Base-by-base conservation (phyloP, 1,284 basidiomycete species). In the Naganishia albida region DNA sequence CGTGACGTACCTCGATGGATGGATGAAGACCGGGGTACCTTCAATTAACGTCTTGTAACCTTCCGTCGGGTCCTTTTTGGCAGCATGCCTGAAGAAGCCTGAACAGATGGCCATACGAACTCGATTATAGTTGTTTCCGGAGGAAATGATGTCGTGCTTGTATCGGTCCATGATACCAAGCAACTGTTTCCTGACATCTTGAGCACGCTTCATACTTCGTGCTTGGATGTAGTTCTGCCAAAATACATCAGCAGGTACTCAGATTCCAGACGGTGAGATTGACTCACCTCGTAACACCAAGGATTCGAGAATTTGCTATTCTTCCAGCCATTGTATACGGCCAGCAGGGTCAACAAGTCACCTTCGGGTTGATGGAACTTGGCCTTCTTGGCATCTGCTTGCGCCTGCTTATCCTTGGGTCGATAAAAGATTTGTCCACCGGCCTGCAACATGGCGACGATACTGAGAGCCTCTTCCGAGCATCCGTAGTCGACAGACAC, bases 101-200 rank as follows among this genome's bases (percentile, higher is more conserved):
- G 56, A 46, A 44, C 54, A 44, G 67, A 99, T 98, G 4, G 96
- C 94, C 75, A 90, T 88, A 50, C 95, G 89, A 3, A 99, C 91
- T 15, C 86, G 85, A 77, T 96, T 97, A 81, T 88, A 98, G 77
- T 99, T 93, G 71, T 86, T 87, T 26, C 94, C 94, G 18, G 72
- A 88, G 8, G 90, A 93, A 26, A 93, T 76, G 68, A 99, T 90
- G 72, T 98, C 94, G 77, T 98, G 94, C 75, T 95, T 96, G 79
- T 98, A 97, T 65, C 96, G 84, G 76, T 99, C 95, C 95, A 99
- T 99, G 77, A 99, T 99, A 67, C 95, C 95, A 51, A 98, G 83
- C 64, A 99, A 81, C 80, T 99, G 95, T 76, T 98, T 99, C 63
- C 95, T 83, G 12, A 99, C 93, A 82, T 99, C 95, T 78, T 97